Evolutionary conservation across 768 basidiomycete genomes (phyloP), one percentile per base, ranked within the genome.

Genomic region (Cyclocybe cylindracea): DNA sequence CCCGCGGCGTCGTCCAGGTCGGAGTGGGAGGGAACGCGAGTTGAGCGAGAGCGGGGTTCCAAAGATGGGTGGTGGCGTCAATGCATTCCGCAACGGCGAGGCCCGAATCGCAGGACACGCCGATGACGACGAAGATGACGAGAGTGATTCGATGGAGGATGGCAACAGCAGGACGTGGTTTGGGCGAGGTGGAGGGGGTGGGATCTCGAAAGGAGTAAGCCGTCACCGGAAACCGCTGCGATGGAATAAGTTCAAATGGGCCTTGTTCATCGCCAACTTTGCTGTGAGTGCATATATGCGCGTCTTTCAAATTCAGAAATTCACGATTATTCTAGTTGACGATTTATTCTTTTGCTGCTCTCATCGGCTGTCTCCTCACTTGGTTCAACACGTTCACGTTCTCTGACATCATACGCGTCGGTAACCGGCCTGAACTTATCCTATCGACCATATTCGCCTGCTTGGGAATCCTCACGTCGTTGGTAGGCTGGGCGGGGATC

Each of bases 221-320:
- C 35, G 43, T 10, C 31, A 10, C 16, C 29, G 14, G 45, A 59
- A 49, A 34, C 18, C 10, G 49, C 68, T 87, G 50, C 71, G 84
- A 10, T 94, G 91, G 91, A 93, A 85, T 62, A 78, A 75, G 58
- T 93, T 93, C 78, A 94, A 94, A 65, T 92, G 89, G 89, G 68
- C 75, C 4, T 66, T 94, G 7, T 87, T 92, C 67, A 32, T 80
- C 46, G 71, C 86, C 45, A 93, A 91, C 62, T 56, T 75, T 37
- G 29, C 84, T 31, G 75, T 74, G 50, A 47, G 71, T 48, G 45
- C 42, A 35, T 44, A 32, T 41, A 34, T 50, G 10, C 29, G 36
- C 33, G 47, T 29, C 29, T 16, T 31, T 46, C 8, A 29, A 11
- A 10, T 43, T 11, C 16, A 6, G 43, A 24, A 33, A 16, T 13